Base-by-base conservation (phyloP, 805 yeast genomes). In the Wickerhamomyces strasburgensis region DNA sequence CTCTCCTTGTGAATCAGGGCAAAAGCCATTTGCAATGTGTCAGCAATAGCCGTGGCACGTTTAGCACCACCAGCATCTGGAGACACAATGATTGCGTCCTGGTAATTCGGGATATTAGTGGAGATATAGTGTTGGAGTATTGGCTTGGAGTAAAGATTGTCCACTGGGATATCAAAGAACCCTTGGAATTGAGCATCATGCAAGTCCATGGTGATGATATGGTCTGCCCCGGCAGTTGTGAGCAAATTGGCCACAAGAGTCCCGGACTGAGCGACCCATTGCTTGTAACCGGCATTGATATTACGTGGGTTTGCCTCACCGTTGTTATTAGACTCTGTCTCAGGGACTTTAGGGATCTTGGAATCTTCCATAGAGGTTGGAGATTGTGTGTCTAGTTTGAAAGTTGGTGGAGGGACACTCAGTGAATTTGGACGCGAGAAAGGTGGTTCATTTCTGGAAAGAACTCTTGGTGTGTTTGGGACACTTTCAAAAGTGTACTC, bases 11-110 rank as follows among this genome's bases (percentile, higher is more conserved):
- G 98, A 46, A 93, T 88, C 61, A 93, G 68, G 0, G 99, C 98
- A 66, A 93, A 89, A 18, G 88, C 75, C 67, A 93, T 74, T 14
- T 86, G 88, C 40, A 93, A 64, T 1, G 84, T 75, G 62, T 93
- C 99, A 2, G 98, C 98, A 43, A 93, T 74, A 1, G 90, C 82
- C 1, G 96, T 85, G 23, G 98, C 97, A 47, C 98, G 69, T 61
- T 93, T 93, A 34, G 98, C 99, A 44, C 99, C 99, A 55, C 99
- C 99, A 16, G 97, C 93, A 62, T 93, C 99, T 0, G 99, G 99
- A 1, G 96, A 87, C 24, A 93, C 97, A 50, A 93, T 78, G 6
- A 93, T 95, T 29, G 90, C 84, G 28, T 88, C 82, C 47, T 75
- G 75, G 56, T 79, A 86, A 44, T 84, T 62, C n/a, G 94, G 90